These are phyloP conservation scores for Lyophyllum shimeji DNA, from an alignment of 768 basidiomycete species.

Conservation along the genomic window DNA sequence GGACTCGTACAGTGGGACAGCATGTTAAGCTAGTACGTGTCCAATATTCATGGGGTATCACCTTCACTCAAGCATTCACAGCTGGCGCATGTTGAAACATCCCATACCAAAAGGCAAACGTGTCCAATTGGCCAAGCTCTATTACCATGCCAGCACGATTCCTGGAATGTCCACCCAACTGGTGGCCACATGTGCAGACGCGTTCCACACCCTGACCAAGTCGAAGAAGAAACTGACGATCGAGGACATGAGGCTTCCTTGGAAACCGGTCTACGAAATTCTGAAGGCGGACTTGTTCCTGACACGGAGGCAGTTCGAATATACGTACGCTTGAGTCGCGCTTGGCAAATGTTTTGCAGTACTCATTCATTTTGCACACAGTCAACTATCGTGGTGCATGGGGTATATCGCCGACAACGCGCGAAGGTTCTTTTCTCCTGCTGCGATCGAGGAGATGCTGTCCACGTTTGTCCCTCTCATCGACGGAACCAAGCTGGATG, in stretches of 20 bases:
- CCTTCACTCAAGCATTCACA: conserved; percentile 26
- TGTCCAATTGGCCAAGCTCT: conserved; percentile 71
- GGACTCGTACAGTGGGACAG: conserved; percentile 81
- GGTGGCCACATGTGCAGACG: conserved; percentile 66
- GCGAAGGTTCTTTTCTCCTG: conserved; percentile 86
- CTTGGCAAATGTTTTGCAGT: neutral
- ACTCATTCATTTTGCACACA: conserved; percentile 24
- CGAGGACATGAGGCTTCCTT: conserved; percentile 78
- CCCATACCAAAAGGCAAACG: conserved; percentile 82
- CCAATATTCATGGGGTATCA: conserved; percentile 1
- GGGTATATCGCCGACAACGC: conserved; percentile 66
- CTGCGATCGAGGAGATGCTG: conserved; percentile 85
- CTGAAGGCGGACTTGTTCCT: conserved; percentile 77
- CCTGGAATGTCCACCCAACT: conserved; percentile 75
- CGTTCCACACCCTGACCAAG: conserved; percentile 54
- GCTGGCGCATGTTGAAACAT: conserved; percentile 84
- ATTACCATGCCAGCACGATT: conserved; percentile 72
- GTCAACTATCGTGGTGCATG: conserved; percentile 78
- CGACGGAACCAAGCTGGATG: conserved; percentile 73
- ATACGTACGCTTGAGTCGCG: conserved; percentile 49
- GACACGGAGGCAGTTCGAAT: conserved; percentile 73
- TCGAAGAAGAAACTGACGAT: conserved; percentile 77
- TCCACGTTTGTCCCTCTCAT: conserved; percentile 79
- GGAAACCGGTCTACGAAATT: conserved; percentile 76
- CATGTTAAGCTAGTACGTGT: conserved; percentile 68